phyloP scores from a whole-genome alignment of 768 basidiomycete species.

The Stropharia rugosoannulata region DNA sequence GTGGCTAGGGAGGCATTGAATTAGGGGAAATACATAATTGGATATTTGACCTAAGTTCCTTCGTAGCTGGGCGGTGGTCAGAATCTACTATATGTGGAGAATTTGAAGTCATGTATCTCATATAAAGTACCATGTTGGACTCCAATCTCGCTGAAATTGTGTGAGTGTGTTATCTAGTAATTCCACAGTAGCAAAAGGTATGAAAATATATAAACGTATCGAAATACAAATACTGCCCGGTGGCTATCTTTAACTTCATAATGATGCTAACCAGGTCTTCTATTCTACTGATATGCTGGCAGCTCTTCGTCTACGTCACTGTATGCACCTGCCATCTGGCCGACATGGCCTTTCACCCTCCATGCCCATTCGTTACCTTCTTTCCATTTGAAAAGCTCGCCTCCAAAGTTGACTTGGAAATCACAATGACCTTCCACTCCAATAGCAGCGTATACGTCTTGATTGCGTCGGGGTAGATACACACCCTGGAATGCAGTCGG shows the following conservation, averaged over 20 bases:
- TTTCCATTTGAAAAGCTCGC: constrained; percentile 55
- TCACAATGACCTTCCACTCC: constrained; percentile 55
- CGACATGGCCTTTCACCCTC: constrained; percentile 65
- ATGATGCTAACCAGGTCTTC: too few species aligned
- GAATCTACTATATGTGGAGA: too few species aligned
- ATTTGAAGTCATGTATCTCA: too few species aligned
- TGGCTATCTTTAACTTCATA: too few species aligned
- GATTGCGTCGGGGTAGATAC: constrained; percentile 47
- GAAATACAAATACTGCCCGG: too few species aligned
- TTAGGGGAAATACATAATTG: constrained; percentile 15
- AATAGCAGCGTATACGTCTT: constrained; percentile 66
- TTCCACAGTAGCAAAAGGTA: too few species aligned
- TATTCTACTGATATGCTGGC: constrained; percentile 32
- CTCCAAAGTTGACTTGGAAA: constrained; percentile 67
- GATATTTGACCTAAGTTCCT: neutral
- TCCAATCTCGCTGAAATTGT: too few species aligned
- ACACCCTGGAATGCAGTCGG: constrained; percentile 57
- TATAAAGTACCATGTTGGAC: too few species aligned
- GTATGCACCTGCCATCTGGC: constrained; percentile 35
- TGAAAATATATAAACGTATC: too few species aligned
- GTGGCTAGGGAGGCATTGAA: constrained; percentile 30
- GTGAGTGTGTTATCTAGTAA: too few species aligned
- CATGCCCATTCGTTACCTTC: constrained; percentile 67
- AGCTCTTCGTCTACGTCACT: constrained; percentile 42
- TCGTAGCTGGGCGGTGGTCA: too few species aligned